Evolutionary conservation across 2,329 filamentous ascomycete species (phyloP), one percentile per base, ranked within the genome.

Genomic region (Ilyonectria mors-panacis): DNA sequence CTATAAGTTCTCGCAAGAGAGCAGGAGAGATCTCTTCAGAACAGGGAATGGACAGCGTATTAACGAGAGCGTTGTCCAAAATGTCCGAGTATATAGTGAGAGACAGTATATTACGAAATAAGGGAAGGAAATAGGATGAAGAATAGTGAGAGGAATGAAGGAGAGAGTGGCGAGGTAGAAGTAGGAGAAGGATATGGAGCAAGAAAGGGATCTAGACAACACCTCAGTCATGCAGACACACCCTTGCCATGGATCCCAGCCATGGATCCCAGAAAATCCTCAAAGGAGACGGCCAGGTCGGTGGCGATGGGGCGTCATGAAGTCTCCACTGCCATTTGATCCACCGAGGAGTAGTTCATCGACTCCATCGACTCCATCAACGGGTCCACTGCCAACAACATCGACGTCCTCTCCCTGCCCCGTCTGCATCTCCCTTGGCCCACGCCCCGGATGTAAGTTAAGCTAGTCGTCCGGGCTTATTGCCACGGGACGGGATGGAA

Each of bases 221-320:
- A 71, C 68, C 48, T 67, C 19, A 67, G 63, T 59, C 59, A 65
- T 69, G 64, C 62, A 70, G 64, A 63, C 69, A 68, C 66, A 58
- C 64, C 59, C 57, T 63, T 45, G 21, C 60, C 63, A 60, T 45
- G 67, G 69, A 51, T 51, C 59, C 58, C 61, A 33, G 37, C 48
- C 50, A 64, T 65, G 12, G 35, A 17, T 33, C 15, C 42, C 39
- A 47, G 39, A 23, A n/a, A n/a, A 15, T 28, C 17, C 5, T 15
- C 37, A 33, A 6, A 53, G 10, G 45, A 26, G 28, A 30, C 2
- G 3, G 15, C 30, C 30, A 48, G 62, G 42, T 10, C 39, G 47
- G 65, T 68, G 70, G 62, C 65, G 51, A 70, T 19, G 48, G 17
- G 55, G 45, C 57, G 53, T 70, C 37, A n/a, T 13, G 17, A 65